Base-by-base conservation (phyloP, 495 filamentous ascomycete genomes). In the Xylaria telfairii region DNA sequence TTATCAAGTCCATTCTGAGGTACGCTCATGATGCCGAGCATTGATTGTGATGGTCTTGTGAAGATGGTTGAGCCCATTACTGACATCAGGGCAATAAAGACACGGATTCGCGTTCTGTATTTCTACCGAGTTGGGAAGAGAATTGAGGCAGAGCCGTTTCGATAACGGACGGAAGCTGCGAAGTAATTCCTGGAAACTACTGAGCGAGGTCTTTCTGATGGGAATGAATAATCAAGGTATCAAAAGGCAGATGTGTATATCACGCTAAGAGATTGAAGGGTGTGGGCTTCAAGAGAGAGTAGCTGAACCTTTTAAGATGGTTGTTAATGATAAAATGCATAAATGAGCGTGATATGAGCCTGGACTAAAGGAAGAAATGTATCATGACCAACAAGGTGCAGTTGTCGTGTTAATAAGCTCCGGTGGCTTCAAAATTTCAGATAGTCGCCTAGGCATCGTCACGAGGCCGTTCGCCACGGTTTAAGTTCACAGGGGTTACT, bases 251-350 rank as follows among this genome's bases (percentile, higher is more conserved):
- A 42, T 8, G 15, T 60, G 34, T 5, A 24, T 47, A 21, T 47
- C 6, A 4, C 26, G 12, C 24, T 21, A 0, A 9, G 60, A 26
- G 24, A 47, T 19, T 46, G 26, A 30, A 8, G 41, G 26, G 2
- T 24, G 26, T 30, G 26, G 28, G 19, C 30, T 65, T 51, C 51
- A 65, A 49, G 28, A 51, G 39, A 44, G n/a, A 13, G 19, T 8
- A 44, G n/a, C 6, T 21, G 19, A 62, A 62, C 28, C 30, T 59
- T n/a, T 37, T 21, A 28, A 41, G 12, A 19, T 6, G 13, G 24
- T 42, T 41, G 21, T 62, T 62, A 42, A 42, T 42, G 56, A 59
- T 62, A 62, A 15, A 32, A 59, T 37, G 56, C 32, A 59, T 37
- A 59, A 59, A 59, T 13, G 56, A 59, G 56, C 17, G 56, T 59